Evolutionary conservation across 2,329 filamentous ascomycete genomes (phyloP), one percentile per base, ranked within the genome.

Genomic region (Penicillium aurantiogriseum): DNA sequence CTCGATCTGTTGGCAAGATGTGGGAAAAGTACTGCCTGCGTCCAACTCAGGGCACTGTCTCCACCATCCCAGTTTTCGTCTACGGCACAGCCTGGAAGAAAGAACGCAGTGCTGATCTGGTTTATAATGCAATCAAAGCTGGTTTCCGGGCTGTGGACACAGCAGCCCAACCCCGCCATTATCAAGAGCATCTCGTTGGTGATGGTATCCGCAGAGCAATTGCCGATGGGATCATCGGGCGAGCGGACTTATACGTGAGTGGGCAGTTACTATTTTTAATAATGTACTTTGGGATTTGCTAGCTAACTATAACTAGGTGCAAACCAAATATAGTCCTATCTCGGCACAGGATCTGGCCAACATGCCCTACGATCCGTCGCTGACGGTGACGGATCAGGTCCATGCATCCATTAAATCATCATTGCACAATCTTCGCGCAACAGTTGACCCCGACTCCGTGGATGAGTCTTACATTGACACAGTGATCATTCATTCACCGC

Each of bases 41-140:
- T 33, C 60, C 67, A 15, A 62, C 63, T 27, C 67, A 62, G 29
- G 61, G 64, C 31, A 66, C 65, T 19, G 60, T 57, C 15, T 58
- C 66, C 31, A 62, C 63, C n/a, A 71, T 77, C 44, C 78, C 78
- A 4, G 69, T 75, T 4, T 80, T 85, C 62, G 76, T 94, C 61
- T 94, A 94, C 71, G 90, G 90, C 51, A 93, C 90, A 2, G 90
- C 90, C n/a, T 93, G 90, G 90, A 94, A 94, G 73, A 87, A 88
- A 67, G 85, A 88, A 1, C 76, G 76, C 19, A 91, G 89, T 0
- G 80, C 82, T 21, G 78, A 83, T 54, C 79, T 93, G 3, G 90
- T 94, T 23, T 84, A 87, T 65, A 74, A 81, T 61, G 90, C 91
- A 2, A 69, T 94, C 35, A 79, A 79, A 44, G 77, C 83, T 44